A percentile compares a stretch with the other conserved stretches of the same genome.
These are phyloP conservation scores for Clarireedia monteithiana DNA, from an alignment of 2,329 filamentous ascomycete species.

Conservation along the genomic window DNA sequence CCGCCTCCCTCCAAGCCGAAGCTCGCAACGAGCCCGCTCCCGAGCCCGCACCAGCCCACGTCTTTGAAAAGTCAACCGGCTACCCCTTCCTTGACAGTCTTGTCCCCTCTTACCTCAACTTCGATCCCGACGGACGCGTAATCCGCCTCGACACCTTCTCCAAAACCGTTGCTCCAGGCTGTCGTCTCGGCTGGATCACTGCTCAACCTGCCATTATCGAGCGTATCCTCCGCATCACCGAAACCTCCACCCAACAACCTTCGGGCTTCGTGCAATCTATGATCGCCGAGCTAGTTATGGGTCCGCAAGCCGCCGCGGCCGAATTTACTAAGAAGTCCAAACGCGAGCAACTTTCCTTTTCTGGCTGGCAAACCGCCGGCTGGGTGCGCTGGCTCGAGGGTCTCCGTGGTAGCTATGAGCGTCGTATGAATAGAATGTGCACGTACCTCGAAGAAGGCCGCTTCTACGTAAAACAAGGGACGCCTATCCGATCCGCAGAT, in stretches of 20 bases:
- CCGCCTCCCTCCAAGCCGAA: slow-evolving; percentile 35
- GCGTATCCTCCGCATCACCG: slow-evolving; percentile 64
- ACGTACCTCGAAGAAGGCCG: slow-evolving; percentile 61
- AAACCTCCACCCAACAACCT: slow-evolving; percentile 73
- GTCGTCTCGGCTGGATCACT: slow-evolving; percentile 85
- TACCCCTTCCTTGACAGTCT: slow-evolving; percentile 77
- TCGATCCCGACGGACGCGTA: slow-evolving; percentile 82
- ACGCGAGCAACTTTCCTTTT: slow-evolving; percentile 30
- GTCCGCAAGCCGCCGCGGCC: slow-evolving; percentile 51
- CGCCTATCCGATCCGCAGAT: slow-evolving; percentile 44
- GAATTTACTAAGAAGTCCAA: slow-evolving; percentile 34
- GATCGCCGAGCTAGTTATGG: slow-evolving; percentile 69
- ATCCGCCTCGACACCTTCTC: slow-evolving; percentile 89
- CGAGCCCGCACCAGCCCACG: slow-evolving; percentile 16
- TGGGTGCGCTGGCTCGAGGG: slow-evolving; percentile 91
- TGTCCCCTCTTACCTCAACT: slow-evolving; percentile 69
- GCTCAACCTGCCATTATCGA: slow-evolving; percentile 73
- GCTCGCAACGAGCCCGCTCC: slow-evolving; percentile 30
- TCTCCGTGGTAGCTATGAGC: slow-evolving; percentile 74
- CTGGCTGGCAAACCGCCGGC: slow-evolving; percentile 71
- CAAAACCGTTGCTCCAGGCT: slow-evolving; percentile 86
- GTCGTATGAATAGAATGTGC: slow-evolving; percentile 77
- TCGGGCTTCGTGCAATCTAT: slow-evolving; percentile 85
- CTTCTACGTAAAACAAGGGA: slow-evolving; percentile 57
- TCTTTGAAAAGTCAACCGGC: slow-evolving; percentile 45